Percentiles rank a stretch among this genome's conserved stretches.
These are phyloP conservation scores for Austroboletus rostrupii DNA, from an alignment of 1,284 basidiomycete genomes.

Conservation along the genomic window DNA sequence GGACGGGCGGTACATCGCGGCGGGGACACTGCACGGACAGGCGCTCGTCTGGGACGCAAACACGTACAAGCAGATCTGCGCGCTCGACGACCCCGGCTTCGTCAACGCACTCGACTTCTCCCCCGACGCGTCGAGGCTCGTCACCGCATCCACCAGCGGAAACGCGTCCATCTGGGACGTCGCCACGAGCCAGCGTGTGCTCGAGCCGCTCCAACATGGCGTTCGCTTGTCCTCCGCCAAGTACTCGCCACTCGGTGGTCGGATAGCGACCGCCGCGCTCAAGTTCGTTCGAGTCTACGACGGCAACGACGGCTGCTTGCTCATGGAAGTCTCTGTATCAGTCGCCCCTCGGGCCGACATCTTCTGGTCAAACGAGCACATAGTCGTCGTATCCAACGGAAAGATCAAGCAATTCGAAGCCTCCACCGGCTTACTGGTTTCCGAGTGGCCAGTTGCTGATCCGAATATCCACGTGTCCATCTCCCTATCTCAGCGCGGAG, in stretches of 20 bases:
- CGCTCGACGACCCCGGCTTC: not conserved
- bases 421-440: not conserved
- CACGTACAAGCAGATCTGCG: not conserved
- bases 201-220: not conserved
- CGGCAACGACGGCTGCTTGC: not conserved
- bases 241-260: constrained; percentile 5
- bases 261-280: not conserved
- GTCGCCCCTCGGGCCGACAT: not conserved
- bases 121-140: not conserved
- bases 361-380: not conserved
- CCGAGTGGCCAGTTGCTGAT: not conserved
- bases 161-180: not conserved
- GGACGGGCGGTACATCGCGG: constrained; percentile 6
- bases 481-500: not conserved
- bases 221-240: not conserved
- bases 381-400: not conserved
- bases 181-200: not conserved
- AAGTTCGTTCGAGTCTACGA: not conserved
- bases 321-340: not conserved
- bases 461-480: not conserved
- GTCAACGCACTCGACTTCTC: constrained; percentile 3
- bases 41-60: not conserved
- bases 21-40: not conserved
- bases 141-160: not conserved
- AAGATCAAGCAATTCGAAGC: not conserved